Evolutionary conservation across 441 rosid species (phyloP).

Genomic region (Croton laevigatus): DNA sequence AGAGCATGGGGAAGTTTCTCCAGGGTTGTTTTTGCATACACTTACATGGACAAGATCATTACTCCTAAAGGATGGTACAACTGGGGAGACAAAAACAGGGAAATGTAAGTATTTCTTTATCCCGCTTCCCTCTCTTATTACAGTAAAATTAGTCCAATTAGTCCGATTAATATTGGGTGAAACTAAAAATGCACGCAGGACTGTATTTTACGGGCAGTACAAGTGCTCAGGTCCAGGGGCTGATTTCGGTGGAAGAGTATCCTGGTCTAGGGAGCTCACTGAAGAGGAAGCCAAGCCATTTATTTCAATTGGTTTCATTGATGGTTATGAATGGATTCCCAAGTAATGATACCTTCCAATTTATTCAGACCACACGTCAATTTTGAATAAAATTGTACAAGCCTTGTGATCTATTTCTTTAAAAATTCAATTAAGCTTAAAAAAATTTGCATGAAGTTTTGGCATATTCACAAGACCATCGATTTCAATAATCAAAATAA

Average conservation of each 20-base stretch:
- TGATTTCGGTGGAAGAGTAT: constrained; percentile 35
- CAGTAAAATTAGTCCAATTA: neutral
- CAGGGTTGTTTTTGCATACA: constrained; percentile 48
- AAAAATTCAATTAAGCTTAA: too few species aligned
- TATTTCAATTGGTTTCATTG: constrained; percentile 41
- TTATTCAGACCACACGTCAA: neutral
- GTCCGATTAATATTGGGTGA: neutral
- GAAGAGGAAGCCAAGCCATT: constrained; percentile 39
- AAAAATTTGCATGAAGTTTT: neutral
- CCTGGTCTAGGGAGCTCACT: constrained; percentile 57
- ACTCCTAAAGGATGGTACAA: constrained; percentile 53
- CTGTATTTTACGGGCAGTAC: constrained; percentile 52
- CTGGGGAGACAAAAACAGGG: constrained; percentile 57
- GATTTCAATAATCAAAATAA: neutral
- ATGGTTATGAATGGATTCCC: constrained; percentile 44
- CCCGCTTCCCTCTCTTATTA: neutral
- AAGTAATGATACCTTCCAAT: constrained; percentile 1
- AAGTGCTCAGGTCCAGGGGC: constrained; percentile 53
- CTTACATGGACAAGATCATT: constrained; percentile 54
- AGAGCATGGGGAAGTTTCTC: constrained; percentile 71
- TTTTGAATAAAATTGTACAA: neutral
- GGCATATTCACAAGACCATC: too few species aligned
- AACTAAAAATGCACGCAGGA: constrained; percentile 33
- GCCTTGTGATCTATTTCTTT: neutral
- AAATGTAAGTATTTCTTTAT: constrained; percentile 27